Base-by-base conservation (phyloP, 306 rosid genomes). In the Calophaca sinica region DNA sequence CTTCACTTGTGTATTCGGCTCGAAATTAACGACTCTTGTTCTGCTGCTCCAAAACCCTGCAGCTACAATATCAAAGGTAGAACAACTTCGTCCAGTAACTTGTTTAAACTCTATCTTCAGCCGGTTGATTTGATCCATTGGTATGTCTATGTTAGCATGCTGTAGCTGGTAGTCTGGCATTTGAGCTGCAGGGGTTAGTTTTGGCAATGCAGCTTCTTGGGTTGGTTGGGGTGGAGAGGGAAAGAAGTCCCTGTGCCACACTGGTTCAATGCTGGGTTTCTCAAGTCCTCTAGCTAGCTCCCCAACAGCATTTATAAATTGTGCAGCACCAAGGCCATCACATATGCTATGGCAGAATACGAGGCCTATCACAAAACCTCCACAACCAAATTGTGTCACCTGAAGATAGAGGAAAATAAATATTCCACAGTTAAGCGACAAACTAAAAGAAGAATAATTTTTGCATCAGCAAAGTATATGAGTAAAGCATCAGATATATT, bases 271-370 rank as follows among this genome's bases (percentile, higher is more conserved):
- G 81, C 65, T 87, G 13, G 82, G 91, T 5, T 74, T 79, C 4
- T 76, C 59, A 1, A 68, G 38, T 2, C 87, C 93, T 73, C 94
- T 81, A 4, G 96, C 91, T 9, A 86, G 26, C 68, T 93, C 96
- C 36, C 92, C 90, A 4, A 93, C 75, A 0, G 94, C 94, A 9
- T 87, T 90, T 12, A 93, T 88, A 73, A 93, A 93, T 29, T 88
- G 93, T 26, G 98, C 98, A 9, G 98, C 93, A 4, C 98, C 98
- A 20, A 93, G 89, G 13, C 98, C 98, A 39, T 93, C 96, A 4
- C 94, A 90, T 13, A 88, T 79, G 80, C 85, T 83, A n/a, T 93
- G 98, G 78, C 90, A 81, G 80, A 88, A 87, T 73, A 81, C 51
- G 9, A 93, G 81, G 45, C 98, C 98, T n/a, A 93, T 75, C 74